Evolutionary conservation across 495 filamentous ascomycete genomes (phyloP), one percentile per base, ranked within the genome.

Genomic region (Penicillium coffeae): DNA sequence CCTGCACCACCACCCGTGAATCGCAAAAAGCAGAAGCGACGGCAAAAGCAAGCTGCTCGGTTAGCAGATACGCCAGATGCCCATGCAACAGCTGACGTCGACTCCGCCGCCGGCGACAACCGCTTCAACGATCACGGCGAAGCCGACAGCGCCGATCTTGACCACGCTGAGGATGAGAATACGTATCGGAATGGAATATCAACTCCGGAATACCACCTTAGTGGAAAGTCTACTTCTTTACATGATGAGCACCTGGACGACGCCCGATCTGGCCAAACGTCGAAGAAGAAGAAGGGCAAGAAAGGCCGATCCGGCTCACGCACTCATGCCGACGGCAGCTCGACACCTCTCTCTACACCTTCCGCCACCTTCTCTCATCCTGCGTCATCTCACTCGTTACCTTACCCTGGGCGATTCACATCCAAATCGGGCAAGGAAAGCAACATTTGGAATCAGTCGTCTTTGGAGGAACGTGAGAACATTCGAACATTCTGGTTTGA

Each of bases 401-500:
- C 58, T 10, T 64, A 54, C 55, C 36, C 59, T 57, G 40, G 55
- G 58, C 50, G 61, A 38, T 42, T 54, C 57, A 55, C 66, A 47
- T 44, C 64, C 25, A 69, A 66, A 42, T 62, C 65, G 21, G 53
- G 61, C 25, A 88, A 85, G 62, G 89, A 93, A 54, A 88, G 86
- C 64, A 70, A 62, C 34, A 96, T 98, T 65, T 99, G 93, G 93
- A 96, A 97, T 59, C 96, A 90, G 5, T 91, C 87, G 25, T 90
- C 85, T 4, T 79, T 86, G 47, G 90, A 97, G 65, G 93, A 99
- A 66, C 85, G 93, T 12, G 90, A 96, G 65, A 85, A 93, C 52
- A 99, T 99, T 62, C 94, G 95, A 59, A 88, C 95, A 47, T 99
- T 97, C 69, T 99, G 93, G 93, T 77, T 99, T 27, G 90, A 89